Evolutionary conservation across 495 filamentous ascomycete genomes (phyloP).

Genomic region (Lasiosphaeria hispida): DNA sequence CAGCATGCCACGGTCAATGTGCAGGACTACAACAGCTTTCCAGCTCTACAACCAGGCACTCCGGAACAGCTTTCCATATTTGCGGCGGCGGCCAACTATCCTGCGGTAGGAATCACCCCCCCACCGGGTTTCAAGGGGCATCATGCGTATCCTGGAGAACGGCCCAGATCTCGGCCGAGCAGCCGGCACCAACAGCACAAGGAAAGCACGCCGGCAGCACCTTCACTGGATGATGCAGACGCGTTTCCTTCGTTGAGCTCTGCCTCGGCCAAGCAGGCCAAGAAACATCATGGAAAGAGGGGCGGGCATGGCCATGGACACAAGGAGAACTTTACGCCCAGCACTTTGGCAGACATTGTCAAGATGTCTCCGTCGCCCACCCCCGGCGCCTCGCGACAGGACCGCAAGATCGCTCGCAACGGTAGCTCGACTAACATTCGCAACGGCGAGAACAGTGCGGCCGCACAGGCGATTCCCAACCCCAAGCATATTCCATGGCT

Average conservation of each 20-base stretch:
- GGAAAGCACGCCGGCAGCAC: conserved; percentile 63
- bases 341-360: conserved; percentile 90
- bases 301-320: conserved; percentile 70
- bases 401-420: conserved; percentile 50
- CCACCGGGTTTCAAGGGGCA: conserved; percentile 60
- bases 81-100: conserved; percentile 52
- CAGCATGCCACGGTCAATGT: conserved; percentile 70
- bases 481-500: conserved; percentile 97
- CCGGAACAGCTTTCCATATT: conserved; percentile 58
- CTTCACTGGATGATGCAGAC: conserved; percentile 87
- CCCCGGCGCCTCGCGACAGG: conserved; percentile 47
- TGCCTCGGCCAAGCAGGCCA: conserved; percentile 70
- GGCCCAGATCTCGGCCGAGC: conserved; percentile 77
- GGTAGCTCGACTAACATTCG: conserved; percentile 53
- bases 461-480: conserved; percentile 75
- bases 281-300: conserved; percentile 88
- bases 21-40: conserved; percentile 88
- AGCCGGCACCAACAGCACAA: conserved; percentile 82
- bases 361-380: conserved; percentile 84
- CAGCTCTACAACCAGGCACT: conserved; percentile 63
- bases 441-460: conserved; percentile 73
- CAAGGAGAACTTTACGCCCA: conserved; percentile 67
- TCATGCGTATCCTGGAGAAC: conserved; percentile 53
- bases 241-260: conserved; percentile 93
- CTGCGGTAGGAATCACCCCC: conserved; percentile 51